Percentiles rank a stretch among this genome's conserved stretches.
Evolutionary conservation across 1,284 basidiomycete genomes (phyloP).

Genomic region (Takashimella tepidaria): DNA sequence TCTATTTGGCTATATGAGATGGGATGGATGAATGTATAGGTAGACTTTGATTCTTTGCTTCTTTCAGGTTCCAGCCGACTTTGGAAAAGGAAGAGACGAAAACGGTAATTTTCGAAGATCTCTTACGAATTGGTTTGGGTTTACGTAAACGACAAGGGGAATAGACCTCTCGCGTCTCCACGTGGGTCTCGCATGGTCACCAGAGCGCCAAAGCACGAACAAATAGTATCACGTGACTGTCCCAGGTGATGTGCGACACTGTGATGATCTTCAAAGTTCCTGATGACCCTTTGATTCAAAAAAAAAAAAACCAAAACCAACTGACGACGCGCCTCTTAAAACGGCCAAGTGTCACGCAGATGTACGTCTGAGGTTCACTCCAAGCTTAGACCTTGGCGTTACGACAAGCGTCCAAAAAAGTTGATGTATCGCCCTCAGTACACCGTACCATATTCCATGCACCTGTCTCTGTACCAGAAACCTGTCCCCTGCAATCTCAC

Average conservation of each 20-base stretch:
- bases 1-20: constrained; percentile 6
- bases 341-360: too few relatives aligned
- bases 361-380: too few relatives aligned
- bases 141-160: background rate
- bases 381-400: too few relatives aligned
- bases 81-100: background rate
- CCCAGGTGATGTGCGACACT: background rate
- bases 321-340: background rate
- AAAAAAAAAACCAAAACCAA: too few relatives aligned
- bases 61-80: background rate
- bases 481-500: too few relatives aligned
- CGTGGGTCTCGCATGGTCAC: background rate
- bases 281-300: too few relatives aligned
- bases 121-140: background rate
- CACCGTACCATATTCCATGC: too few relatives aligned
- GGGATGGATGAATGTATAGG: background rate
- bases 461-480: too few relatives aligned
- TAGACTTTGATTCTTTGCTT: background rate
- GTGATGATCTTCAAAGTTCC: too few relatives aligned
- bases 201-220: too few relatives aligned
- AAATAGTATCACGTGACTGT: background rate
- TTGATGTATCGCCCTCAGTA: too few relatives aligned
- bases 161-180: background rate
- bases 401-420: too few relatives aligned
- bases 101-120: background rate